Percentiles rank a stretch among this genome's conserved stretches.
phyloP scores from a whole-genome alignment of 2,329 filamentous ascomycete genomes.

The Pyrenophora graminea region DNA sequence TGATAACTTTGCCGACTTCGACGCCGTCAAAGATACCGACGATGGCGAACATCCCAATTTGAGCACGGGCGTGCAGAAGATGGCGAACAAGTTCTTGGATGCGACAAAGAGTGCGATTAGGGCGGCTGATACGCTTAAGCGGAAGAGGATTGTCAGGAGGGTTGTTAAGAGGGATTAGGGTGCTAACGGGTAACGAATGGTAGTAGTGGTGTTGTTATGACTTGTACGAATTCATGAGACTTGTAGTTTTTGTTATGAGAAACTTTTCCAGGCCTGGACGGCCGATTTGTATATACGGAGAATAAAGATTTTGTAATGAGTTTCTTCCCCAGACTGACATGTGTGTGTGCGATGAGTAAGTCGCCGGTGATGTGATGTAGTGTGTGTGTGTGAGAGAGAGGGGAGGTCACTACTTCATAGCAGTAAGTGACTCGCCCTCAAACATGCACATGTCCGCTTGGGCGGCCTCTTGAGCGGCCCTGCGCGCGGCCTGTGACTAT shows the following conservation, averaged over 20 bases:
- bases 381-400: too few species aligned
- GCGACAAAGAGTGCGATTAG: slow-evolving; percentile 26
- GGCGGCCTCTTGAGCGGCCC: slow-evolving; percentile 1
- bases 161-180: too few species aligned
- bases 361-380: not conserved
- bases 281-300: too few species aligned
- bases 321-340: not conserved
- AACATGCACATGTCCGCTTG: not conserved
- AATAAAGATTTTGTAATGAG: too few species aligned
- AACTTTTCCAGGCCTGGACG: too few species aligned
- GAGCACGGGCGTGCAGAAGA: slow-evolving; percentile 32
- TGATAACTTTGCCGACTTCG: slow-evolving; percentile 36
- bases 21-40: slow-evolving; percentile 34
- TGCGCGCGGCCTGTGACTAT: slow-evolving; percentile 9
- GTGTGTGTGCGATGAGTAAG: not conserved
- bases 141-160: slow-evolving; percentile 2
- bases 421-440: not conserved
- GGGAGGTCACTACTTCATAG: not conserved
- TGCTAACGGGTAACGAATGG: too few species aligned
- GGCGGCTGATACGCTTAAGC: slow-evolving; percentile 14
- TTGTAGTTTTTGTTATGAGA: too few species aligned
- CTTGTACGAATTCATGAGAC: slow-evolving; percentile 10
- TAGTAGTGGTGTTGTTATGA: too few species aligned
- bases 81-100: slow-evolving; percentile 33
- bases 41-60: slow-evolving; percentile 45